Percentiles rank a stretch among this genome's conserved stretches.
Conservation (phyloP, 495 filamentous ascomycete species). For the Xylaria intraflava region DNA sequence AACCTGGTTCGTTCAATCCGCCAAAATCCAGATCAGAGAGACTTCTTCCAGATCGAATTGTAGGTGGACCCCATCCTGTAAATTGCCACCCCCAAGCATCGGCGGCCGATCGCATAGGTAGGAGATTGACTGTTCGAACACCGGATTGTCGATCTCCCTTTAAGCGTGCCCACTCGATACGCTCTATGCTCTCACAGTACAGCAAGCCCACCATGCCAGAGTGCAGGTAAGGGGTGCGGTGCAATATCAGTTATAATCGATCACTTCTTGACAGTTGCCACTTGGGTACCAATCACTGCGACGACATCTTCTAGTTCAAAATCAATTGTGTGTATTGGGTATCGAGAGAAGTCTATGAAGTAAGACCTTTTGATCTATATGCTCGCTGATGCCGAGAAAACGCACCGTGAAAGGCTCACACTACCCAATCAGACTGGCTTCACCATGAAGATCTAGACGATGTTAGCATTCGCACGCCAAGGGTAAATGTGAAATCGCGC, state of each 20-base stretch:
- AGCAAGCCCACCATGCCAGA: background rate
- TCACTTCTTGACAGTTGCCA: conserved; percentile 1
- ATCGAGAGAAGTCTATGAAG: conserved; percentile 10
- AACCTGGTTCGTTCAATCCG: background rate
- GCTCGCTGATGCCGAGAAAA: conserved; percentile 8
- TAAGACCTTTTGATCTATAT: conserved; percentile 7
- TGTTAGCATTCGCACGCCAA: conserved; percentile 29
- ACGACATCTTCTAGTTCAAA: background rate
- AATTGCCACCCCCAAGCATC: background rate
- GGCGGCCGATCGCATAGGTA: background rate
- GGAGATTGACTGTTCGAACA: background rate
- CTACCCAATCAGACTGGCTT: conserved; percentile 36
- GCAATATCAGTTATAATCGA: conserved; percentile 1
- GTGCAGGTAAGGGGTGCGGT: background rate
- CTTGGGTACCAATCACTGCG: conserved; percentile 1
- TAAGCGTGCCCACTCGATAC: conserved; percentile 7
- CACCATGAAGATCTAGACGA: conserved; percentile 64
- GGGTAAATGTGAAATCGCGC: conserved; percentile 3
- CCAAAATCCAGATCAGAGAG: background rate
- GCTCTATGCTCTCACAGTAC: background rate
- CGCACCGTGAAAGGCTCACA: background rate
- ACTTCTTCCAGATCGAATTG: background rate
- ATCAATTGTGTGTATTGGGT: conserved; percentile 11
- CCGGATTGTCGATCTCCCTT: conserved; percentile 5
- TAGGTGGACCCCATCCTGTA: background rate